Base-by-base conservation (phyloP, 2,329 filamentous ascomycete species). In the Simplicillium sp. region DNA sequence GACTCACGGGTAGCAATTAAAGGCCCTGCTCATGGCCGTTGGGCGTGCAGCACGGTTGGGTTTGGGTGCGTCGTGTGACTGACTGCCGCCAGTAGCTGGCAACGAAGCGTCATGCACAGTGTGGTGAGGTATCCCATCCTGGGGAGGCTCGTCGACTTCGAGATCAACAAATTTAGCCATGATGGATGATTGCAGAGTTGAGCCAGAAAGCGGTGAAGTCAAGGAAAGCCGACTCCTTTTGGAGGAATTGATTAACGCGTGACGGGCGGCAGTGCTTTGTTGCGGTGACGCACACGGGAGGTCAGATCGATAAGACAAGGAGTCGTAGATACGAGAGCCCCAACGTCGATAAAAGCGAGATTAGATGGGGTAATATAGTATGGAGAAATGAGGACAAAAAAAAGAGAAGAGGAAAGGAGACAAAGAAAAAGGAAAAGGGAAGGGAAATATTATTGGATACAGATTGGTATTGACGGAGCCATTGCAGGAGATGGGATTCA, bases 1-100 rank as follows among this genome's bases (percentile, higher is more conserved):
- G 4, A 36, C 48, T 44, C 55, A 63, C 60, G 60, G 60, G 44
- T 62, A 64, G 41, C 59, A 62, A 40, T 54, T 53, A 41, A 64
- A 57, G 2, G 60, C 58, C 32, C 52, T 49, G 9, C 52, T 55
- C 4, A 54, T 50, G 34, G 51, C 47, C 36, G 9, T 42, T 36
- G 39, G 36, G 33, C 37, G 33, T 17, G 47, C 39, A 25, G 43
- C 34, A 32, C 39, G 38, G 40, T 36, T 34, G 41, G 35, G 34
- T 39, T 43, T 35, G 33, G 43, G 34, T 15, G 38, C 41, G 39
- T 45, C 29, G 39, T 39, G 34, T 12, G 18, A 32, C 25, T 25
- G 18, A 16, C n/a, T 11, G 7, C 33, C 17, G 16, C 18, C 8
- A 18, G 28, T 16, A 36, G 25, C 38, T 17, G 16, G 34, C 12